Percentiles rank a stretch among this genome's conserved stretches.
Evolutionary conservation across 179 eudicot genomes (phyloP).

Genomic region (Beta lomatogona): DNA sequence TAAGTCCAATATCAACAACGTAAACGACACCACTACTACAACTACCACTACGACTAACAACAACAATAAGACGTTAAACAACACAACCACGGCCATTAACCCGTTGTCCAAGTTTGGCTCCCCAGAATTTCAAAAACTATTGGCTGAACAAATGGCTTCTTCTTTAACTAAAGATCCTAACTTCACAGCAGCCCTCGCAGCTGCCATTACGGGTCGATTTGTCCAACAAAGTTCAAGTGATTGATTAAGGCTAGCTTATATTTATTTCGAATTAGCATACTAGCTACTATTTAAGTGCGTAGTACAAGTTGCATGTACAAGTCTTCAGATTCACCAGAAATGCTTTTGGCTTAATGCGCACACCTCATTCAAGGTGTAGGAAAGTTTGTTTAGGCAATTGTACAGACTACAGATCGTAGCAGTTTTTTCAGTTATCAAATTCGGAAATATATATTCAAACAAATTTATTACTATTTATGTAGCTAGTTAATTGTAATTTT

Average conservation of each 20-base stretch:
- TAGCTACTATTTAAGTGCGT: too few relatives aligned
- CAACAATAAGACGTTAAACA: constrained; percentile 22
- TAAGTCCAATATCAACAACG: constrained; percentile 29
- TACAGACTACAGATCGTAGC: constrained; percentile 13
- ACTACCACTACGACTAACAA: not conserved
- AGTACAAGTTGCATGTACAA: not conserved
- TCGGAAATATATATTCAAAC: not conserved
- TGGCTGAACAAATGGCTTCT: constrained; percentile 86
- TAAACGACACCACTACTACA: constrained; percentile 5
- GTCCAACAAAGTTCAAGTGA: constrained; percentile 36
- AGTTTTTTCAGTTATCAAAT: not conserved
- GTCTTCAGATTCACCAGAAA: not conserved
- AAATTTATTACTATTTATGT: not conserved
- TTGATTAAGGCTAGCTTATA: not conserved
- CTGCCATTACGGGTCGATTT: constrained; percentile 72
- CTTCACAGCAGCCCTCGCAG: constrained; percentile 72
- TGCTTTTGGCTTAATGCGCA: not conserved
- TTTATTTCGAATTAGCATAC: too few relatives aligned
- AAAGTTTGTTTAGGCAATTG: constrained; percentile 15
- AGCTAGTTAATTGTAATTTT: not conserved
- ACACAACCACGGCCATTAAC: not conserved
- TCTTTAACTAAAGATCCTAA: constrained; percentile 68
- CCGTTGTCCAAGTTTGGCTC: constrained; percentile 28
- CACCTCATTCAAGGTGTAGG: not conserved
- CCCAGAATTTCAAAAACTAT: constrained; percentile 50